Evolutionary conservation across 768 basidiomycete species (phyloP).

Genomic region (Tricholoma sp.): DNA sequence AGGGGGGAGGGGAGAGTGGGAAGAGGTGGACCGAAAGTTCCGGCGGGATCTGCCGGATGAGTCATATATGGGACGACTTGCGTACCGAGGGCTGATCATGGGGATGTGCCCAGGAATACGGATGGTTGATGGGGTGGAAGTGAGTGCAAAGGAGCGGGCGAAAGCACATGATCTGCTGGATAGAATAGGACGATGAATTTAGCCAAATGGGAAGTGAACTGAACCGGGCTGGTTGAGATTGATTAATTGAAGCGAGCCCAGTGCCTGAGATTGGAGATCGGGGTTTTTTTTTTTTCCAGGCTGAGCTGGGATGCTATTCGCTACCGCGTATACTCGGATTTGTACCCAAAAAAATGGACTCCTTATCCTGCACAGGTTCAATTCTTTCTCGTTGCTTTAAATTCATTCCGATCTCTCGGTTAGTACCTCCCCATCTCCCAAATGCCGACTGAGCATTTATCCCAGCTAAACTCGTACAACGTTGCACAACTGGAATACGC

Average conservation of each 20-base stretch:
- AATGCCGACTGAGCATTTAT: conserved; percentile 56
- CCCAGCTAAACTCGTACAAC: conserved; percentile 53
- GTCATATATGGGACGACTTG: conserved; percentile 80
- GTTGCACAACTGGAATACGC: conserved; percentile 60
- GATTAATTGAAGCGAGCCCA: too few species aligned
- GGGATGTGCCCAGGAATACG: conserved; percentile 58
- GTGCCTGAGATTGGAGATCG: not conserved
- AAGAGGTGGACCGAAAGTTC: conserved; percentile 79
- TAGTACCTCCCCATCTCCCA: conserved; percentile 9
- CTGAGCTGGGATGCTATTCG: conserved; percentile 14
- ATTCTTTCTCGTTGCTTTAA: conserved; percentile 23
- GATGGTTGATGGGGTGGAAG: conserved; percentile 82
- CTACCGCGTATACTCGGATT: conserved; percentile 10
- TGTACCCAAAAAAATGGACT: not conserved
- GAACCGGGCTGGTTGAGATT: too few species aligned
- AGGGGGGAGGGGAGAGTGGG: conserved; percentile 56
- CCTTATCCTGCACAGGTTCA: not conserved
- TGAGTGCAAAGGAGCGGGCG: conserved; percentile 77
- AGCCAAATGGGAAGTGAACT: conserved; percentile 14
- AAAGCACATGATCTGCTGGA: conserved; percentile 72
- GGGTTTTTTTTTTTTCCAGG: not conserved
- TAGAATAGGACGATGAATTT: conserved; percentile 28
- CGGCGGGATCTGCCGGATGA: conserved; percentile 87
- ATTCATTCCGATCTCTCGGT: conserved; percentile 3
- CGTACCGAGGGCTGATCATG: conserved; percentile 89